Conservation (phyloP, 2,329 filamentous ascomycete genomes). For the Botryosphaeria dothidea region DNA sequence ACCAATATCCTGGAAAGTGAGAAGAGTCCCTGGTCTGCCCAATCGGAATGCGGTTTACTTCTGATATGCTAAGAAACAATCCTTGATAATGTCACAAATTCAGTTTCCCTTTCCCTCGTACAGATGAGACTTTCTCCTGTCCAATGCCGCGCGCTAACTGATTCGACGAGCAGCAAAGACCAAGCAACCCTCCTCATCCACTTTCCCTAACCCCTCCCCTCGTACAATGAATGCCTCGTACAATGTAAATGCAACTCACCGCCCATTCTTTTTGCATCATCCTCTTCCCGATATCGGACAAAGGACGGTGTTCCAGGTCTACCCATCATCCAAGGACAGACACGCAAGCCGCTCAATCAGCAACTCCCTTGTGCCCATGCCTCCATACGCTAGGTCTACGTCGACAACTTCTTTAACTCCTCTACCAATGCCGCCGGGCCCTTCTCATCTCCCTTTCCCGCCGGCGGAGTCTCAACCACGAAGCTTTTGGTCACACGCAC, state of each 20-base stretch:
- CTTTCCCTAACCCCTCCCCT: too few relatives aligned
- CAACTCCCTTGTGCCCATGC: not conserved
- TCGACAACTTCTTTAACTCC: not conserved
- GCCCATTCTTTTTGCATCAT: not conserved
- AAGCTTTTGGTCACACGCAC: constrained; percentile 67
- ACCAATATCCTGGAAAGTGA: too few relatives aligned
- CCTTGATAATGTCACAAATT: not conserved
- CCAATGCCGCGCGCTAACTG: too few relatives aligned
- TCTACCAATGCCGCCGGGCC: not conserved
- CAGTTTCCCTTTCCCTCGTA: not conserved
- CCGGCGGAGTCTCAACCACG: constrained; percentile 4
- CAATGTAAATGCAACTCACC: constrained; percentile 13
- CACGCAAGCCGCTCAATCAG: too few relatives aligned
- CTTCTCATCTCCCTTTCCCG: not conserved
- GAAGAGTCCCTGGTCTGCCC: not conserved
- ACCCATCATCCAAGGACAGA: too few relatives aligned
- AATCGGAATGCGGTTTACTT: not conserved
- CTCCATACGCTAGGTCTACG: not conserved
- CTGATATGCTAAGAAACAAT: too few relatives aligned
- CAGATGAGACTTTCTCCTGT: too few relatives aligned
- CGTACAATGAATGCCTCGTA: too few relatives aligned
- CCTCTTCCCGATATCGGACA: not conserved
- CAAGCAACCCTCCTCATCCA: too few relatives aligned
- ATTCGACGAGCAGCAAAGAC: too few relatives aligned
- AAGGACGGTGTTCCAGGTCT: too few relatives aligned